phyloP scores from a whole-genome alignment of 148 eudicot genomes.

The Camellia lanceoleosa region DNA sequence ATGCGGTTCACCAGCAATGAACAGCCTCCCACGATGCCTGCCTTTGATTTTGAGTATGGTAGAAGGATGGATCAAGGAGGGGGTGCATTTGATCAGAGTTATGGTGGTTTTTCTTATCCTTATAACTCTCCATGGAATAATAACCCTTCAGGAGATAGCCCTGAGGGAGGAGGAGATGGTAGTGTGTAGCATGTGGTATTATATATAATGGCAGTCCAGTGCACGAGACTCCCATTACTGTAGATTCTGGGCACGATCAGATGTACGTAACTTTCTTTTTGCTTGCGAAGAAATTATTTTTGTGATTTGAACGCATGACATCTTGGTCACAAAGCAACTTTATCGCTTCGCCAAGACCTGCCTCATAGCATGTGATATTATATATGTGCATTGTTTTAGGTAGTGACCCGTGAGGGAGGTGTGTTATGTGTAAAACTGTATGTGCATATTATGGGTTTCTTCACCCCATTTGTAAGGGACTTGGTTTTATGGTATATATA shows the following conservation, averaged over 20 bases:
- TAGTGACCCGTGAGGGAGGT: not conserved
- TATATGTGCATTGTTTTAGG: not conserved
- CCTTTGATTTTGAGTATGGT: conserved; percentile 10
- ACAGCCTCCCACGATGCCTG: not conserved
- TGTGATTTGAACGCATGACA: no score
- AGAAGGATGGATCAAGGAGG: conserved; percentile 6
- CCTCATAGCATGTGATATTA: not conserved
- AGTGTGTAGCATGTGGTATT: not conserved
- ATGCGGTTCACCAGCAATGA: conserved; percentile 32
- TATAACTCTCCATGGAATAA: conserved; percentile 16
- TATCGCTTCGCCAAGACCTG: no score
- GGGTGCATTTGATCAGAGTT: conserved; percentile 8
- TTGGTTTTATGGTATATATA: no score
- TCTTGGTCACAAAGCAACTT: no score
- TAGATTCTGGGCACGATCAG: no score
- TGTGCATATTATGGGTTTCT: not conserved
- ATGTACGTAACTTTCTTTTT: no score
- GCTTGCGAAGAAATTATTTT: no score
- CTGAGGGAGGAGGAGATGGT: conserved; percentile 9
- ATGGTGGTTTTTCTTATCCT: not conserved
- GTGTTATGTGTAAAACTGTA: not conserved
- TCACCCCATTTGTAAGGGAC: not conserved
- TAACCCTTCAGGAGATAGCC: conserved; percentile 11
- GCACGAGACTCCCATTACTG: no score
- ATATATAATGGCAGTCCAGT: not conserved